Base-by-base conservation (phyloP, 2,329 filamentous ascomycete genomes). In the Penicillium oxalicum region DNA sequence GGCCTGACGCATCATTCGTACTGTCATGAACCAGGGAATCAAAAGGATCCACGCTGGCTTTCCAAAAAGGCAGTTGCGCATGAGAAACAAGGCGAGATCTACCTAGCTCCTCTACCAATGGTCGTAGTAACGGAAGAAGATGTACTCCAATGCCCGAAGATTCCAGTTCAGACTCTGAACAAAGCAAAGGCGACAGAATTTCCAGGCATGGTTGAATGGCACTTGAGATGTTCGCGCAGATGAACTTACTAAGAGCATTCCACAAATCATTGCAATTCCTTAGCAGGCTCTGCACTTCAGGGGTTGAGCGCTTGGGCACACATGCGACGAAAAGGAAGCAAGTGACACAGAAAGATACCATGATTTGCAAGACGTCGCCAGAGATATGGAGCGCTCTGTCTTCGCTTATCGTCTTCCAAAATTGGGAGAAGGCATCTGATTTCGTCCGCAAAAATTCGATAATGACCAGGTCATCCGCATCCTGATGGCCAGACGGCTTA, bases 291-390 rank as follows among this genome's bases (percentile, higher is more conserved):
- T 65, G 57, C 29, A 56, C 54, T 58, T 46, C 67, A 60, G 50
- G 65, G 37, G 48, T 68, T 52, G 36, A 48, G 52, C 55, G 64
- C 45, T 48, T 70, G 35, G 58, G 67, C 39, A 63, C 59, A 50
- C 40, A 74, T 54, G 51, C 72, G 52, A 58, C 51, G 62, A 64
- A 63, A 43, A 76, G 50, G 18, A 62, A 60, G 25, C 61, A 64
- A 24, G 74, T 65, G 18, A 77, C 66, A 57, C 74, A 77, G 40
- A 77, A 68, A n/a, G 72, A 75, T 5, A 66, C 64, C n/a, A 78
- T 48, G 28, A 76, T 70, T 34, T 75, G 74, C 52, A 79, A 60
- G 59, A 77, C 72, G 48, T 80, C 76, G 5, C 68, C 58, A 25
- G 72, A 77, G 12, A 80, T 66, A 55, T 70, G 70, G 44, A 72